phyloP scores from a whole-genome alignment of 257 asterid genomes.

The Primulina huaijiensis region DNA sequence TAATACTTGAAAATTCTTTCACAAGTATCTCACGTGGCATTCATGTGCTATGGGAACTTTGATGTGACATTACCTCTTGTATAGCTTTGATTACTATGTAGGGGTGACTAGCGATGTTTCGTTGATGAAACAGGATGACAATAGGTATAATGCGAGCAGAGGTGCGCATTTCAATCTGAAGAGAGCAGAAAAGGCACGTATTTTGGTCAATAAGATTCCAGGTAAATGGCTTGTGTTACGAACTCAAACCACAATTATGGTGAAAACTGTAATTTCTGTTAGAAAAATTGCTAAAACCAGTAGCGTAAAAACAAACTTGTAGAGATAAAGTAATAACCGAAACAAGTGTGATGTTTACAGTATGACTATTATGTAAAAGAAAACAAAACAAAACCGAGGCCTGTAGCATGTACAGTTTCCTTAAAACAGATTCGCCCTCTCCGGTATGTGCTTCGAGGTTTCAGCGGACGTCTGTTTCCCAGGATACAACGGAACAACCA shows the following conservation, averaged over 20 bases:
- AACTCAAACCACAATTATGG: background rate
- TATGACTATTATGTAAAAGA: too few relatives aligned
- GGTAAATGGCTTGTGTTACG: constrained; percentile 32
- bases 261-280: background rate
- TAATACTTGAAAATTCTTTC: too few relatives aligned
- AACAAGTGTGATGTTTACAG: too few relatives aligned
- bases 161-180: constrained; percentile 76
- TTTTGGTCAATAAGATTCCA: constrained; percentile 60
- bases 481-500: too few relatives aligned
- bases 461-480: too few relatives aligned
- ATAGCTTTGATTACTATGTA: background rate
- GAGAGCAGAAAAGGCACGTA: constrained; percentile 76
- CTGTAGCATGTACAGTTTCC: too few relatives aligned
- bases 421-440: too few relatives aligned
- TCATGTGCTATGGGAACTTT: background rate
- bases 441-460: too few relatives aligned
- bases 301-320: too few relatives aligned
- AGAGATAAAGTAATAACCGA: too few relatives aligned
- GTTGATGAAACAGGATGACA: constrained; percentile 55
- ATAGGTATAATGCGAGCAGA: constrained; percentile 69
- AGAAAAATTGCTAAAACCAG: too few relatives aligned
- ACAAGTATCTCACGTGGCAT: background rate
- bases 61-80: background rate
- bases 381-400: too few relatives aligned
- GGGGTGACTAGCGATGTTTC: background rate